Base-by-base conservation (phyloP, 176 grass and related monocot genomes). In the Tillandsia leiboldiana region DNA sequence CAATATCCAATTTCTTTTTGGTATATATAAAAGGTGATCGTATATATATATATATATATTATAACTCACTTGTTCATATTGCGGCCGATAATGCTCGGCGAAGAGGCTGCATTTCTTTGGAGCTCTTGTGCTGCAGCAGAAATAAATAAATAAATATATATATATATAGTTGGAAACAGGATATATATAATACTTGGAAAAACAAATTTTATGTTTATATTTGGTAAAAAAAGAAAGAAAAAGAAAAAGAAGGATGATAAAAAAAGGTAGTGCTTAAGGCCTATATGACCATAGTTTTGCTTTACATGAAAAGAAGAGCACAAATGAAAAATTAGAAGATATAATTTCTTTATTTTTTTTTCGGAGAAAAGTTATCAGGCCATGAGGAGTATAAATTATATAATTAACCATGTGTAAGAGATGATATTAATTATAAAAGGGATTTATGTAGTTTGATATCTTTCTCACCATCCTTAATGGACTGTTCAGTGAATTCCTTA, bases 401-500 rank as follows among this genome's bases (percentile, higher is more conserved):
- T 5, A 42, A 20, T 20, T 20, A 20, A 42, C 33, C 33, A 42
- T 42, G 33, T 42, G 33, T 42, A 42, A 42, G 4, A 42, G 33
- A 42, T 42, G n/a, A 61, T 18, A 61, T 22, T 57, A 57, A 57
- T 15, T 3, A 61, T 15, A 23, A 61, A 18, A 68, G 11, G 72
- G 51, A 5, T 42, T 4, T 42, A 6, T 42, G 33, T 42, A 5
- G 33, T 42, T 42, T 42, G 33, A 50, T 29, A 49, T 78, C 1
- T 58, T 51, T 29, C 42, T 79, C 79, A 97, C 82, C 85, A 65
- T 86, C 72, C 84, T 92, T 93, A 71, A 85, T 77, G 12, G 87
- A 84, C 67, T 87, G 94, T 48, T 93, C 94, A 29, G 78, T 87
- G 49, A 93, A 99, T 49, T 99, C 94, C 68, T 87, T 99, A 61